Percentiles rank a stretch among this genome's conserved stretches.
phyloP scores from a whole-genome alignment of 2,329 filamentous ascomycete genomes.

The Dactylellina sp. region DNA sequence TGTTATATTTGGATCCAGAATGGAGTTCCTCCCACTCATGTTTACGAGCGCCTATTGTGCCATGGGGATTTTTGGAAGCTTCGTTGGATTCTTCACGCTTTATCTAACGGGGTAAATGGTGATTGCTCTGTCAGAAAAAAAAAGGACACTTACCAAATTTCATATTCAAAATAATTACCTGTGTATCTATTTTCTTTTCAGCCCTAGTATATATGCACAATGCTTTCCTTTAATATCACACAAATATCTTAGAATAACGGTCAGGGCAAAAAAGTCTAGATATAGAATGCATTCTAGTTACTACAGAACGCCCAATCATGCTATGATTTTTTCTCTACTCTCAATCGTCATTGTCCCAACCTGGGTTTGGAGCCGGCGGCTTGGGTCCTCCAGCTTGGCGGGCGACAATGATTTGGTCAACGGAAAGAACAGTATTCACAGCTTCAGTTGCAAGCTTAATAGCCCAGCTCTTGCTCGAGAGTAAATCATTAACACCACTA shows the following conservation, averaged over 20 bases:
- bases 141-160: too few relatives aligned
- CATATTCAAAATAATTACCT: too few relatives aligned
- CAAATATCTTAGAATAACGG: slow-evolving; percentile 2
- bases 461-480: slow-evolving; percentile 94
- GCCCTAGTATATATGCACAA: slow-evolving; percentile 12
- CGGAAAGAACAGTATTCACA: slow-evolving; percentile 90
- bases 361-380: slow-evolving; percentile 90
- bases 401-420: slow-evolving; percentile 99
- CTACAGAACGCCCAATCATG: slow-evolving; percentile 48
- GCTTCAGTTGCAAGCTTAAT: slow-evolving; percentile 97
- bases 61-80: slow-evolving; percentile 93
- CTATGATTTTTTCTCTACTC: slow-evolving; percentile 14
- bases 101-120: slow-evolving; percentile 72
- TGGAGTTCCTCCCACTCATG: slow-evolving; percentile 95
- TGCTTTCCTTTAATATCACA: slow-evolving; percentile 4
- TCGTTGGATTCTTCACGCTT: slow-evolving; percentile 92
- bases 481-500: slow-evolving; percentile 89
- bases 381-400: slow-evolving; percentile 95
- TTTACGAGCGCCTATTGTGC: slow-evolving; percentile 95
- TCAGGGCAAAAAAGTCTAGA: neutral
- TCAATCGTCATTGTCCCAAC: slow-evolving; percentile 74
- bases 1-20: slow-evolving; percentile 81
- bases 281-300: slow-evolving; percentile 48
- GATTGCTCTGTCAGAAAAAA: too few relatives aligned
- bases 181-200: slow-evolving; percentile 14